Base-by-base conservation (phyloP, 2,329 filamentous ascomycete genomes). In the Beauveria sp. region DNA sequence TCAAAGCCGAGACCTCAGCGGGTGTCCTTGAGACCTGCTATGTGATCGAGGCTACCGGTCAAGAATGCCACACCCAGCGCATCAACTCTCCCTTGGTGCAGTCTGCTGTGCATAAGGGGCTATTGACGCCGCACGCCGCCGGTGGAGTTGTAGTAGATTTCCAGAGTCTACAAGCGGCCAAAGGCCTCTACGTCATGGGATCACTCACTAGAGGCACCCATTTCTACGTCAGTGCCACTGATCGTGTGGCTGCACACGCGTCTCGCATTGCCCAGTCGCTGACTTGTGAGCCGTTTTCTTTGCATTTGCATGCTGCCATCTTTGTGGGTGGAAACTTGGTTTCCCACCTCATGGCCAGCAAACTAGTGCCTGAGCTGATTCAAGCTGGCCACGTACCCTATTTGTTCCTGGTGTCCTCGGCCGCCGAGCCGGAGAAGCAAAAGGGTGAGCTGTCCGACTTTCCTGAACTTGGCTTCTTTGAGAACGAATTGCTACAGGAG, bases 171-270 rank as follows among this genome's bases (percentile, higher is more conserved):
- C 24, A 59, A 28, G 61, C 61, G 1, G 4, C 20, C 6, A 51
- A 20, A 4, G 50, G 55, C 7, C 34, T 62, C 2, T 60, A 59
- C 20, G 61, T 62, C 7, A 62, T 62, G 49, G 61, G 61, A 3
- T 62, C 55, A 3, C 43, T 62, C 7, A 62, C 61, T 1, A 9
- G 55, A 20, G 61, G 61, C 49, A 62, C 54, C 3, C 61, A 62
- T n/a, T 62, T 62, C 22, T 62, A 59, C n/a, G 61, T 62, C 34
- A 62, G 61, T 24, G 54, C 61, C 12, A 59, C 55, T 6, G 55
- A 62, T 31, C 38, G 61, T 14, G 61, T 62, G 16, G 61, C 61
- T 7, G 54, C 61, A 3, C 61, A 62, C 42, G 61, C 61, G 5
- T 60, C 55, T 3, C 61, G 61, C 1, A 59, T 62, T 18, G 61